A percentile compares a stretch with the other conserved stretches of the same genome.
phyloP scores from a whole-genome alignment of 306 rosid genomes.

The Corylus avellana region DNA sequence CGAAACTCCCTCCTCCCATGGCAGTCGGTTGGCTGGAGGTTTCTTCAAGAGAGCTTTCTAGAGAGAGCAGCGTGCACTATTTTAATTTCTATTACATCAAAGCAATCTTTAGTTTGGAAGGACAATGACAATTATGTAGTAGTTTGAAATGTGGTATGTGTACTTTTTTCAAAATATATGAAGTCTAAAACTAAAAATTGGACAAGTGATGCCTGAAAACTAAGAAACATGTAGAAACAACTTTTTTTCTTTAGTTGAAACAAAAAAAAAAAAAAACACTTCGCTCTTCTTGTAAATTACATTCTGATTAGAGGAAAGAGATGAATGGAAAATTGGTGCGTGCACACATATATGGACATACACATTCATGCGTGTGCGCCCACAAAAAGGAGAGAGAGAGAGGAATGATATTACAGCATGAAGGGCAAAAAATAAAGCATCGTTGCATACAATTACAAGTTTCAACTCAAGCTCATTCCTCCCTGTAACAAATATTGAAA shows the following conservation, averaged over 20 bases:
- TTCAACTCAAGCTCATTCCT: constrained; percentile 50
- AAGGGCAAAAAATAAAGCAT: constrained; percentile 12
- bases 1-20: no score
- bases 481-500: constrained; percentile 34
- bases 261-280: background rate
- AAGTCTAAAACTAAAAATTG: no score
- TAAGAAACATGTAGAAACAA: background rate
- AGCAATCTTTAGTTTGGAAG: no score
- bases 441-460: constrained; percentile 26
- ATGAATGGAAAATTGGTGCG: background rate
- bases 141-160: no score
- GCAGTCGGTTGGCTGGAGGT: no score
- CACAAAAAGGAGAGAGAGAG: background rate
- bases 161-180: no score
- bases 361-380: background rate
- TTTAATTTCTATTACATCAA: no score
- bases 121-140: no score
- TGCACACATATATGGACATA: background rate
- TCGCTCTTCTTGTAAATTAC: background rate
- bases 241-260: background rate
- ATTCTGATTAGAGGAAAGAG: background rate
- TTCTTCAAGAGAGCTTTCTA: no score
- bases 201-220: no score
- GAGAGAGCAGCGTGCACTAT: no score
- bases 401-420: background rate